Base-by-base conservation (phyloP, 2,329 filamentous ascomycete species). In the Paecilomyces sp. region DNA sequence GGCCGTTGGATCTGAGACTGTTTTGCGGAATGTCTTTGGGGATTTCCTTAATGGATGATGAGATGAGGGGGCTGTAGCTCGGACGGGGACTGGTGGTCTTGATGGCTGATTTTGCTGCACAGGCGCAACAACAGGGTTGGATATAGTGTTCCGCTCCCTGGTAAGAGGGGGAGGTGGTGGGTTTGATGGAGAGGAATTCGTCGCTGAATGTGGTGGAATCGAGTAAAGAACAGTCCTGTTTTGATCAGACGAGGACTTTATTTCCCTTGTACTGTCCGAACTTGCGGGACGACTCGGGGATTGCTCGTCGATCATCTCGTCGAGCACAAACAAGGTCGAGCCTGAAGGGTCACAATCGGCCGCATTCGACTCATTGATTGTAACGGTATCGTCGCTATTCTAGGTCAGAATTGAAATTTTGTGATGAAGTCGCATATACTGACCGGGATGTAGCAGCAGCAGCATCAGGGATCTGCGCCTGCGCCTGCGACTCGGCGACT, bases 1-100 rank as follows among this genome's bases (percentile, higher is more conserved):
- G 2, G 69, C 61, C 4, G 68, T 70, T 4, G 73, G 69, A 50
- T 76, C 74, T 5, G 74, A 77, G 6, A 69, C 57, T 3, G 74
- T 68, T 59, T 74, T 77, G 24, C 70, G 72, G 22, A 71, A 62
- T 3, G 60, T 51, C 36, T 65, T 62, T 28, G 58, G 58, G 8
- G 58, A 31, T 15, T 57, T 63, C 12, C 52, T 33, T 18, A 31
- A 8, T 41, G 28, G 15, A 11, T 47, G 41, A 36, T 13, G 9
- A 30, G 33, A 58, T 30, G 50, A 22, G 9, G 22, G 57, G 18
- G 30, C 30, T 30, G 24, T 25, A 4, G 47, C 18, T 28, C 25
- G 34, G 25, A n/a, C 22, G 6, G 47, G n/a, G 11, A 30, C 15
- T 22, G 47, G 11, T 8, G 18, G 11, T 9, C n/a, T 18, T 8